Evolutionary conservation across 2,329 filamentous ascomycete genomes (phyloP).

Genomic region (Epichloe hybrida): DNA sequence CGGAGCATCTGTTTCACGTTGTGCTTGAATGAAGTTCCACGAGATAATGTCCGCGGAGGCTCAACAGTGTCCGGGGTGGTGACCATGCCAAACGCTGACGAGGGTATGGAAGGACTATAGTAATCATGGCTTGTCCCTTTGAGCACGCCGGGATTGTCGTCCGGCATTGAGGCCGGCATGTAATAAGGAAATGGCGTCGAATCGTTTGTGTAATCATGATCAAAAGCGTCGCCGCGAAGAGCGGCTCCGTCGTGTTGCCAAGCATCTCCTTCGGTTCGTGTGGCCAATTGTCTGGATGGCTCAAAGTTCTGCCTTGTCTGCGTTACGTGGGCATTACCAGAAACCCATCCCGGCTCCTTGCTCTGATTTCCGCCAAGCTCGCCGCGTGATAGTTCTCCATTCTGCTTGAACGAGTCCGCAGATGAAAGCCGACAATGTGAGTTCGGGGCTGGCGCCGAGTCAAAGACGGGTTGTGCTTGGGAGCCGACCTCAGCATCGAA

Average conservation of each 20-base stretch:
- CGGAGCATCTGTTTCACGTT: constrained; percentile 25
- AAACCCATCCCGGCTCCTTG: constrained; percentile 15
- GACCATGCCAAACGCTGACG: constrained; percentile 27
- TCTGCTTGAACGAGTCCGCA: constrained; percentile 22
- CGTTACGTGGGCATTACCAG: constrained; percentile 6
- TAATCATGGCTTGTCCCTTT: constrained; percentile 27
- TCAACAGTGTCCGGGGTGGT: constrained; percentile 11
- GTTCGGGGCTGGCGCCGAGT: constrained; percentile 7
- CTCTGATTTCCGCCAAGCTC: constrained; percentile 8
- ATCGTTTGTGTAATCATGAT: constrained; percentile 5
- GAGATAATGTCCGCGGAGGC: constrained; percentile 13
- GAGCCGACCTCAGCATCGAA: constrained; percentile 19
- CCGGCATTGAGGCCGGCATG: constrained; percentile 15
- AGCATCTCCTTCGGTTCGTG: background rate
- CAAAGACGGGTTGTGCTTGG: constrained; percentile 8
- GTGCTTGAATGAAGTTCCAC: constrained; percentile 21
- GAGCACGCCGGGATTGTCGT: constrained; percentile 19
- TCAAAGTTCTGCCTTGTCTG: background rate
- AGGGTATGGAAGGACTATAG: constrained; percentile 27
- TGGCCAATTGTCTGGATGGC: background rate
- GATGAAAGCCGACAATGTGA: constrained; percentile 21
- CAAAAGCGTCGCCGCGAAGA: background rate
- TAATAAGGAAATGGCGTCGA: constrained; percentile 7
- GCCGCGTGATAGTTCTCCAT: constrained; percentile 16
- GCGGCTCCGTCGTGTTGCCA: background rate